Base-by-base conservation (phyloP, 2,329 filamentous ascomycete genomes). In the Penicillium hesseltinei region DNA sequence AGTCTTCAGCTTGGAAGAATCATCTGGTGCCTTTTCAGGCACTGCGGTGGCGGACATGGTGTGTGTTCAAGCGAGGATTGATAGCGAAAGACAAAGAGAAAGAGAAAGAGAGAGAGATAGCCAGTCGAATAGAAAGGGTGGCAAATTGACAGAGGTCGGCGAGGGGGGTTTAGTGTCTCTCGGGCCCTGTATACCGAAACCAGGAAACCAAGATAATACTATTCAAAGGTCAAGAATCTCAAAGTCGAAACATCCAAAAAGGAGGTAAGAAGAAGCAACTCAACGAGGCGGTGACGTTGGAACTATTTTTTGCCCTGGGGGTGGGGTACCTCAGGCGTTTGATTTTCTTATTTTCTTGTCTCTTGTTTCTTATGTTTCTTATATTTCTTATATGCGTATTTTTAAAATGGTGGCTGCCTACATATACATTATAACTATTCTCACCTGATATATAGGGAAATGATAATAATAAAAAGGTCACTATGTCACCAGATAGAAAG, bases 1-100 rank as follows among this genome's bases (percentile, higher is more conserved):
- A 1, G 91, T 95, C 77, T 87, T 89, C 70, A 97, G 80, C 81
- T 96, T 96, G 64, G 90, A 93, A 64, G 85, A 87, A 58, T 97
- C 92, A 78, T 90, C 92, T 64, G 82, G 81, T 17, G 79, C 75
- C 74, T 86, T 85, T 70, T 87, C 84, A 33, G 73, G 69, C 39
- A 71, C 61, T 49, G 63, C 64, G 31, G 66, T 58, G 40, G 75
- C 69, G 44, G 73, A 71, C 61, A 75, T 73, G 46, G 62, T 60
- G 50, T 33, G 10, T 38, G 13, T 45, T 45, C 39, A 35, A 36
- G 19, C 21, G 21, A 51, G 49, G 38, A 56, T 44, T 31, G 44
- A 38, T 31, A 29, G 39, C 36, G 31, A 40, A 56, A 23, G 27
- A 45, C 42, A 25, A n/a, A 42, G 21, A 35, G 21, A 21, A 23